phyloP scores from a whole-genome alignment of 495 filamentous ascomycete species.

The Glonium stellatum region DNA sequence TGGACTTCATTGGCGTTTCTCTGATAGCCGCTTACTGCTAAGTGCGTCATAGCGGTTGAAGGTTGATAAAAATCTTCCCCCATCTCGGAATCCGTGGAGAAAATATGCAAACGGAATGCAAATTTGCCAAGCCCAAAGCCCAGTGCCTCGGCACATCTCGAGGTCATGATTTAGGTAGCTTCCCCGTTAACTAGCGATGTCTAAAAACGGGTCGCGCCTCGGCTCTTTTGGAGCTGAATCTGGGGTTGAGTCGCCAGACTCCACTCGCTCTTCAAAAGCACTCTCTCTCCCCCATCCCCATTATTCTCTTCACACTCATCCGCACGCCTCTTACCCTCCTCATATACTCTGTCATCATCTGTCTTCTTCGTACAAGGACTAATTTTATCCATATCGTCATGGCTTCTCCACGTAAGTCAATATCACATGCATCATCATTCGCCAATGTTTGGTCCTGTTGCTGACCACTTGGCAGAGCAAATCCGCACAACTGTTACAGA shows the following conservation, averaged over 20 bases:
- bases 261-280: not conserved
- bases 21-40: too few relatives aligned
- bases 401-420: slow-evolving; percentile 26
- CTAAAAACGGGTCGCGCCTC: too few relatives aligned
- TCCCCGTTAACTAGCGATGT: too few relatives aligned
- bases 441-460: not conserved
- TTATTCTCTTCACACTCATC: not conserved
- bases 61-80: too few relatives aligned
- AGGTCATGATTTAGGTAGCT: too few relatives aligned
- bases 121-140: too few relatives aligned
- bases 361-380: not conserved
- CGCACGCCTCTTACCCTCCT: not conserved
- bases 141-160: too few relatives aligned
- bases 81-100: too few relatives aligned
- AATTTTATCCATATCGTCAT: slow-evolving; percentile 14
- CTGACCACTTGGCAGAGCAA: slow-evolving; percentile 51
- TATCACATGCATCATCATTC: too few relatives aligned
- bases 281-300: not conserved
- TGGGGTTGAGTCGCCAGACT: not conserved
- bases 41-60: too few relatives aligned
- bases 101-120: too few relatives aligned
- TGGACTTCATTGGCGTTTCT: not conserved
- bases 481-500: slow-evolving; percentile 86
- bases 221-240: too few relatives aligned
- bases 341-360: not conserved